phyloP scores from a whole-genome alignment of 805 yeast species.

The Teunomyces pallodes region DNA sequence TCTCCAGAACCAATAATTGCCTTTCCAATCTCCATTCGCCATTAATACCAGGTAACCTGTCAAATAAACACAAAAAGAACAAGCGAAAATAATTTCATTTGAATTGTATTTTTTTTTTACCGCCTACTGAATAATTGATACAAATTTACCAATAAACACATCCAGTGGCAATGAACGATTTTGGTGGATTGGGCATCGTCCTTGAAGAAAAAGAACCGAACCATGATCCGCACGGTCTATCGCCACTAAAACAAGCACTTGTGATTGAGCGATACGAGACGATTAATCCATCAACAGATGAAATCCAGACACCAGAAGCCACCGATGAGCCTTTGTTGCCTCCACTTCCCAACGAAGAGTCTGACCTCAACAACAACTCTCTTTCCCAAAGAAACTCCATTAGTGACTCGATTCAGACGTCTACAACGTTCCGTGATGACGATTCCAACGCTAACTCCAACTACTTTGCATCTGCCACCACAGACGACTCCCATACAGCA shows the following conservation, averaged over 20 bases:
- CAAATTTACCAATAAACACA: conserved; percentile 3
- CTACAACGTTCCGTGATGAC: conserved; percentile 1
- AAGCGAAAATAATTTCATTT: too few species aligned
- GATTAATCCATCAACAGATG: not conserved
- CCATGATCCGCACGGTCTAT: conserved; percentile 1
- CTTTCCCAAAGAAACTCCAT: not conserved
- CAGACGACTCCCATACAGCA: not conserved
- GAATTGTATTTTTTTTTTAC: not conserved
- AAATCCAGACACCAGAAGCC: not conserved
- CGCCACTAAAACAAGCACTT: not conserved
- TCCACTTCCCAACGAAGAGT: conserved; percentile 18
- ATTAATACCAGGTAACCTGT: too few species aligned
- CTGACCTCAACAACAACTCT: conserved; percentile 5
- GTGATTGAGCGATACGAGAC: conserved; percentile 1
- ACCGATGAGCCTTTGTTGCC: conserved; percentile 20
- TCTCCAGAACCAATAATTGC: too few species aligned
- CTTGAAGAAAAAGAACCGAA: conserved; percentile 24
- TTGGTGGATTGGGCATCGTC: conserved; percentile 31
- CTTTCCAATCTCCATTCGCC: too few species aligned
- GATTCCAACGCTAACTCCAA: conserved; percentile 5
- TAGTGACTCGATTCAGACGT: conserved; percentile 5
- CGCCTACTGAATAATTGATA: conserved; percentile 3
- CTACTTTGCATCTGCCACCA: not conserved
- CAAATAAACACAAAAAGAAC: too few species aligned
- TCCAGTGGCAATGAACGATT: conserved; percentile 10